Conservation (phyloP, 352 stramenopile species). For the Phytophthora pistaciae region DNA sequence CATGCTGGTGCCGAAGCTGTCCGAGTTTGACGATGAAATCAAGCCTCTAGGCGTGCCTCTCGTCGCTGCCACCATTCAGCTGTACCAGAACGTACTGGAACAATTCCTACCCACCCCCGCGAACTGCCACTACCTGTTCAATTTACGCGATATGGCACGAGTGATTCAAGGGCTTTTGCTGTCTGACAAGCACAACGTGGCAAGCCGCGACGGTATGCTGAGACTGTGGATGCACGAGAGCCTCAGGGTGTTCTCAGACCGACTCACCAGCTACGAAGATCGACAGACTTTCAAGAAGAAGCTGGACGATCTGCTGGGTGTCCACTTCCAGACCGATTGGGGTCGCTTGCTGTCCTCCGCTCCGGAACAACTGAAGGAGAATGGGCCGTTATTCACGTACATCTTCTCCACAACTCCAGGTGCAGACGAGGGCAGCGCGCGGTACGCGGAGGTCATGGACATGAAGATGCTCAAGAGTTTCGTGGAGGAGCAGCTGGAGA, state of each 20-base stretch:
- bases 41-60: conserved; percentile 79
- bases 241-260: conserved; percentile 91
- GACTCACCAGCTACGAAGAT: conserved; percentile 90
- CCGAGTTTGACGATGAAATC: conserved; percentile 91
- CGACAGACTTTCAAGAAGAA: conserved; percentile 91
- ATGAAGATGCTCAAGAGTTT: conserved; percentile 90
- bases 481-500: conserved; percentile 92
- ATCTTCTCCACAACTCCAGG: conserved; percentile 61
- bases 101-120: conserved; percentile 89
- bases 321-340: conserved; percentile 88
- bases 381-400: conserved; percentile 83
- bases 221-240: conserved; percentile 93
- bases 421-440: conserved; percentile 38
- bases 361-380: conserved; percentile 81
- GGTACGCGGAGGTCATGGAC: conserved; percentile 88
- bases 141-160: conserved; percentile 90
- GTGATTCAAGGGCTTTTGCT: conserved; percentile 88
- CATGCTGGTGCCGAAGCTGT: conserved; percentile 88
- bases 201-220: conserved; percentile 75
- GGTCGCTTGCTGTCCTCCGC: conserved; percentile 58
- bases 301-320: conserved; percentile 76
- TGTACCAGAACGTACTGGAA: conserved; percentile 89
- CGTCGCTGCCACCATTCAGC: conserved; percentile 84
- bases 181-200: conserved; percentile 77
- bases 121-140: conserved; percentile 93